A percentile compares a stretch with the other conserved stretches of the same genome.
These are phyloP conservation scores for Metarhizium robertsii DNA, from an alignment of 2,329 filamentous ascomycete genomes.

Conservation along the genomic window DNA sequence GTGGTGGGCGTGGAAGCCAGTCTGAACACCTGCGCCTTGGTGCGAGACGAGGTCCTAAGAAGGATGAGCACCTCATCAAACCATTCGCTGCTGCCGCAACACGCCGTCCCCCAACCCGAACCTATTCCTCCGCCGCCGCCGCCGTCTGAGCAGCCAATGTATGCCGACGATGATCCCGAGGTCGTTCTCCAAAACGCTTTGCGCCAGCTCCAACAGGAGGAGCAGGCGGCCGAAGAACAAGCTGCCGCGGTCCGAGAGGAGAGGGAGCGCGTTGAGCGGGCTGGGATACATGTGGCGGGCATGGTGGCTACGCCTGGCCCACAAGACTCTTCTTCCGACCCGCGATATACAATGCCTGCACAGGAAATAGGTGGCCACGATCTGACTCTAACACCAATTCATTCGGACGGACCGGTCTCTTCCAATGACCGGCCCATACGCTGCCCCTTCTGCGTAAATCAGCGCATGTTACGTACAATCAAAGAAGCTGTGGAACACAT, in stretches of 20 bases:
- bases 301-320: conserved; percentile 24
- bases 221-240: conserved; percentile 48
- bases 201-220: conserved; percentile 48
- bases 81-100: conserved; percentile 13
- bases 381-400: conserved; percentile 46
- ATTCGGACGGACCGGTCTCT: conserved; percentile 36
- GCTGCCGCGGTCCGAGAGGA: conserved; percentile 45
- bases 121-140: conserved; percentile 17
- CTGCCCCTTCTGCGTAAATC: conserved; percentile 53
- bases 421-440: conserved; percentile 40
- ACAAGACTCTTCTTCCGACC: conserved; percentile 19
- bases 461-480: conserved; percentile 49
- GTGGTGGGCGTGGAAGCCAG: conserved; percentile 45
- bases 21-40: conserved; percentile 44
- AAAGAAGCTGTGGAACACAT: conserved; percentile 55
- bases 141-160: conserved; percentile 28
- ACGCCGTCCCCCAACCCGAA: conserved; percentile 11
- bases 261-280: conserved; percentile 38
- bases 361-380: conserved; percentile 27
- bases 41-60: conserved; percentile 48
- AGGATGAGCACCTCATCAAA: conserved; percentile 16
- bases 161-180: conserved; percentile 46
- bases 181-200: conserved; percentile 50
- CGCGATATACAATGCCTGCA: conserved; percentile 24
- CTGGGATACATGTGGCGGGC: conserved; percentile 15